Evolutionary conservation across 2,329 filamentous ascomycete species (phyloP), one percentile per base, ranked within the genome.

Genomic region (Exophiala aquamarina): DNA sequence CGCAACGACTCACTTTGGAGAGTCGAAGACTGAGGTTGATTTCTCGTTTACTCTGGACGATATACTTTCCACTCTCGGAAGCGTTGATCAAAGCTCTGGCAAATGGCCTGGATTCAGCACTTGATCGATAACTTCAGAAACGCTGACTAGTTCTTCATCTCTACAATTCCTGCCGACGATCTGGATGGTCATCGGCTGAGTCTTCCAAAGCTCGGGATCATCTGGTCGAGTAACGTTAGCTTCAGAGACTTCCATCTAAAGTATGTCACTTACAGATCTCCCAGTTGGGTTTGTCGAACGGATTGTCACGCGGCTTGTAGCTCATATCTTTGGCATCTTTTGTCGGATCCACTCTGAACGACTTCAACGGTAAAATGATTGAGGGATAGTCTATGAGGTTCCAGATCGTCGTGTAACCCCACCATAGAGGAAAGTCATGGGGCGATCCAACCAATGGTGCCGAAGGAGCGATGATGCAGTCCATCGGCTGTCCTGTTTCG

Each of bases 331-430:
- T 63, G n/a, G 47, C 47, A 54, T 79, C 76, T 7, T 65, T 56
- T 1, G 52, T 55, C 1, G 67, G 67, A 42, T 75, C 67, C 1
- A 73, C 69, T 29, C 66, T 61, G 31, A 48, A 48, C 18, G 32
- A 14, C 31, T 45, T 45, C 9, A 38, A 8, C 0, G 83, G 83
- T 59, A 87, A 84, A 0, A 81, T 73, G 2, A 78, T 63, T 6
- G 72, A 75, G 0, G 83, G 80, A 61, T 85, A 86, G 61, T 87
- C 83, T 1, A 87, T 72, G 32, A 86, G 58, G 60, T 87, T 87
- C 82, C 83, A 87, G 51, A 82, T 76, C 0, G 75, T 68, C 0
- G 81, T 85, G 56, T 87, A 87, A 2, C 75, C 75, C 82, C 82
- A 87, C 54, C 79, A 79, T 28, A 64, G 70, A 61, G 84, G 58